phyloP scores from a whole-genome alignment of 2,329 filamentous ascomycete species.

The Apiospora kogelbergensis region DNA sequence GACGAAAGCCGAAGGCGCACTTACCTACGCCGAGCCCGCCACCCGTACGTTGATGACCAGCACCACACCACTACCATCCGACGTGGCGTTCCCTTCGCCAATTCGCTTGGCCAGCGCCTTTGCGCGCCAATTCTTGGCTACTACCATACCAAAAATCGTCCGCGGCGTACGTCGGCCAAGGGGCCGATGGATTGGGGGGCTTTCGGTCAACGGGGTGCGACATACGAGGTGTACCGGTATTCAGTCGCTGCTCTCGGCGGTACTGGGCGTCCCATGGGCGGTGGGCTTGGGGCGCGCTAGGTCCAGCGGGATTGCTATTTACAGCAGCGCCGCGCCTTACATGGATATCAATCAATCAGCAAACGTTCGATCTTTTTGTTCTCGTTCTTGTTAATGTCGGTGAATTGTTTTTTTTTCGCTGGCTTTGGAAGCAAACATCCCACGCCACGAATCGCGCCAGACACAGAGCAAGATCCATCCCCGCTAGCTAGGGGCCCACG shows the following conservation, averaged over 20 bases:
- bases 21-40: background rate
- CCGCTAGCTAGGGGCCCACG: background rate
- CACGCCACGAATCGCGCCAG: background rate
- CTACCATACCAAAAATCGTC: background rate
- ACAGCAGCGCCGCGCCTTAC: background rate
- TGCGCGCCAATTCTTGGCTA: background rate
- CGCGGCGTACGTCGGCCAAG: background rate
- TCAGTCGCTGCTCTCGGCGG: background rate
- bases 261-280: background rate
- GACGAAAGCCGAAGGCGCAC: background rate
- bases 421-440: background rate
- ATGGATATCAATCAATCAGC: too few relatives aligned
- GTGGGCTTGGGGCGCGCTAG: background rate
- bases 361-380: background rate
- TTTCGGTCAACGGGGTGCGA: background rate
- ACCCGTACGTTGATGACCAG: background rate
- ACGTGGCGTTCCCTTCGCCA: background rate
- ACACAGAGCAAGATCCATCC: background rate
- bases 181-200: background rate
- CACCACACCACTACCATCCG: background rate
- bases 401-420: background rate
- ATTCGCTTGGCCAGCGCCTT: background rate
- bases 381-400: background rate
- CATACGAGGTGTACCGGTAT: background rate
- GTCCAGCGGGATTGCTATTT: background rate